These are phyloP conservation scores for Starmerella vaccinii DNA, from an alignment of 805 yeast species.

Conservation along the genomic window DNA sequence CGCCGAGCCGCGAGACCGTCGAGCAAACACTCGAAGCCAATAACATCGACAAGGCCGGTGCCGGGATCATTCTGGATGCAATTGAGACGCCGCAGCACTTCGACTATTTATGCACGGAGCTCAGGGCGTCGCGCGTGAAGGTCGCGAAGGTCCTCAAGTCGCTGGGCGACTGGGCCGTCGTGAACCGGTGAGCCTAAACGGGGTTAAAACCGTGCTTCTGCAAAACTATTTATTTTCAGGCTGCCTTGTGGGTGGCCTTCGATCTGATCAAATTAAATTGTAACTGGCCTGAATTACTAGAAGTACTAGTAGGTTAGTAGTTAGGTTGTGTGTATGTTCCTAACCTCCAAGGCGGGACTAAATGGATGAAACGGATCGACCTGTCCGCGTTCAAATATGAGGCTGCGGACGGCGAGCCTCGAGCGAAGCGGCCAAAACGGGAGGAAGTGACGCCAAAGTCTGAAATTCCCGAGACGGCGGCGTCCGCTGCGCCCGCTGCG, in stretches of 20 bases:
- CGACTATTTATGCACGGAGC: conserved; percentile 24
- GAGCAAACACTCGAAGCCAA: conserved; percentile 10
- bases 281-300: no score
- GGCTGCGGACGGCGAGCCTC: not conserved
- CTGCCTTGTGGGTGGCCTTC: no score
- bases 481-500: no score
- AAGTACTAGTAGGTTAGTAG: no score
- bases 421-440: not conserved
- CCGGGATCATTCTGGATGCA: conserved; percentile 10
- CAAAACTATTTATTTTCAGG: no score
- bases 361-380: conserved; percentile 5
- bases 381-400: conserved; percentile 10
- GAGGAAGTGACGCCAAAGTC: not conserved
- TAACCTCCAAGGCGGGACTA: not conserved
- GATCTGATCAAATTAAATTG: no score
- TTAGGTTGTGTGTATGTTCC: not conserved
- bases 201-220: no score
- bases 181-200: conserved; percentile 12
- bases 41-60: conserved; percentile 9
- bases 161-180: conserved; percentile 24
- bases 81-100: conserved; percentile 19
- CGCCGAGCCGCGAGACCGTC: conserved; percentile 8
- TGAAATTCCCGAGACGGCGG: not conserved
- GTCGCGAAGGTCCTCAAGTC: conserved; percentile 18
- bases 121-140: conserved; percentile 22